Evolutionary conservation across 106 monocot genomes (phyloP).

Genomic region (Acorus calamus): DNA sequence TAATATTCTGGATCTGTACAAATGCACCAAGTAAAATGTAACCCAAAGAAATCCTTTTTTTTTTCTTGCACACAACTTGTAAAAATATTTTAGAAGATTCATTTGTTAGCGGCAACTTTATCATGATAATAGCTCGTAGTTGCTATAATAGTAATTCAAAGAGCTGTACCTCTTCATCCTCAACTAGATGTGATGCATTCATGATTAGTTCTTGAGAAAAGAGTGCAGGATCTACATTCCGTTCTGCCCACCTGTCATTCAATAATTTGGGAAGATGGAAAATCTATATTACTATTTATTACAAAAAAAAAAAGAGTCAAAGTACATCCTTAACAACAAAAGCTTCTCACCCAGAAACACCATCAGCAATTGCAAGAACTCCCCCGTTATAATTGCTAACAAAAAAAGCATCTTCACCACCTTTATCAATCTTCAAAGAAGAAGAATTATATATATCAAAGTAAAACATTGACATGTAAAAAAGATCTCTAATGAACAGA

Average conservation of each 20-base stretch:
- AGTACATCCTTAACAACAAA: neutral
- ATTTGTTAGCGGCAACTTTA: too few relatives aligned
- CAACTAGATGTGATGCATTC: constrained; percentile 45
- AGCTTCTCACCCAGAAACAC: constrained; percentile 74
- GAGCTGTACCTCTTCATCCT: constrained; percentile 62
- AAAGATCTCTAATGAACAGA: too few relatives aligned
- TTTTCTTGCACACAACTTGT: neutral
- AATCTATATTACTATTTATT: constrained; percentile 14
- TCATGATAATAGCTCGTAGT: too few relatives aligned
- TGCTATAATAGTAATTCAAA: too few relatives aligned
- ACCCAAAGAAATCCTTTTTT: too few relatives aligned
- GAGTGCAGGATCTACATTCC: constrained; percentile 71
- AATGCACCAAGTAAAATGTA: too few relatives aligned
- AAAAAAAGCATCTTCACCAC: constrained; percentile 92
- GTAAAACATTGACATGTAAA: too few relatives aligned
- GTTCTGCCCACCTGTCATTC: constrained; percentile 77
- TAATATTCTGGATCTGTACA: too few relatives aligned
- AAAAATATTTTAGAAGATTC: neutral
- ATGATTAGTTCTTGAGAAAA: constrained; percentile 80
- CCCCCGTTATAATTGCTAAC: constrained; percentile 51
- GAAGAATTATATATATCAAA: neutral
- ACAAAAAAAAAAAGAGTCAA: neutral
- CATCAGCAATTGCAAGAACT: constrained; percentile 86
- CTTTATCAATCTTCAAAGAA: constrained; percentile 50
- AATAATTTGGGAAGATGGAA: constrained; percentile 39